phyloP scores from a whole-genome alignment of 306 rosid species.

The Crataegus laevigata region DNA sequence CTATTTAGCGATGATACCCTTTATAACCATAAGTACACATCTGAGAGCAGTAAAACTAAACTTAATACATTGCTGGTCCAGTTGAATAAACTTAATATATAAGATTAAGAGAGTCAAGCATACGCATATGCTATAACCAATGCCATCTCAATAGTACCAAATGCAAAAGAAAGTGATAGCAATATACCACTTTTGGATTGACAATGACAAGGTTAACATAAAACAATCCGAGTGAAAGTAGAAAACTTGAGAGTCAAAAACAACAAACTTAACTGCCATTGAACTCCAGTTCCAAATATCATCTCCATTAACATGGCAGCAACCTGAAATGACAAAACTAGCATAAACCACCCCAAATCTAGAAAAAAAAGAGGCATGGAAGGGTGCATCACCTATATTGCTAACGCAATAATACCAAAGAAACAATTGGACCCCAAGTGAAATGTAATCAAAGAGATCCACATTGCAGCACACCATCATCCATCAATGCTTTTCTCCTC shows the following conservation, averaged over 20 bases:
- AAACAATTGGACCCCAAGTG: constrained; percentile 33
- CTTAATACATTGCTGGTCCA: neutral
- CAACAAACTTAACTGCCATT: constrained; percentile 97
- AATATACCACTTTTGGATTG: constrained; percentile 15
- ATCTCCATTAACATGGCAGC: constrained; percentile 69
- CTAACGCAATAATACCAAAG: constrained; percentile 46
- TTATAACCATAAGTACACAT: neutral
- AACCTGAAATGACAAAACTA: constrained; percentile 69
- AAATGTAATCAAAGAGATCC: constrained; percentile 24
- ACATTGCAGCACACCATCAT: constrained; percentile 29
- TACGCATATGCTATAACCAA: constrained; percentile 23
- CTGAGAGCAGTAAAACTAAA: neutral
- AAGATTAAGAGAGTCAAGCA: constrained; percentile 5
- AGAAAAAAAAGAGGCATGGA: constrained; percentile 22
- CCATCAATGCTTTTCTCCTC: constrained; percentile 52
- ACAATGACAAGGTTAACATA: constrained; percentile 27
- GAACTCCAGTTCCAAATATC: constrained; percentile 66
- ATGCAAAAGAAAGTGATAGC: constrained; percentile 33
- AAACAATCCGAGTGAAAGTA: constrained; percentile 40
- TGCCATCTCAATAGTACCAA: constrained; percentile 23
- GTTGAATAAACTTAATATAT: neutral
- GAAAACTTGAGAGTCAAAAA: constrained; percentile 48
- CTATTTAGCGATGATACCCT: neutral
- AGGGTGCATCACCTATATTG: constrained; percentile 41
- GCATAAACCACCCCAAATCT: constrained; percentile 37